Evolutionary conservation across 805 yeast species (phyloP), one percentile per base, ranked within the genome.

Genomic region (Saccharomycopsis sp.): DNA sequence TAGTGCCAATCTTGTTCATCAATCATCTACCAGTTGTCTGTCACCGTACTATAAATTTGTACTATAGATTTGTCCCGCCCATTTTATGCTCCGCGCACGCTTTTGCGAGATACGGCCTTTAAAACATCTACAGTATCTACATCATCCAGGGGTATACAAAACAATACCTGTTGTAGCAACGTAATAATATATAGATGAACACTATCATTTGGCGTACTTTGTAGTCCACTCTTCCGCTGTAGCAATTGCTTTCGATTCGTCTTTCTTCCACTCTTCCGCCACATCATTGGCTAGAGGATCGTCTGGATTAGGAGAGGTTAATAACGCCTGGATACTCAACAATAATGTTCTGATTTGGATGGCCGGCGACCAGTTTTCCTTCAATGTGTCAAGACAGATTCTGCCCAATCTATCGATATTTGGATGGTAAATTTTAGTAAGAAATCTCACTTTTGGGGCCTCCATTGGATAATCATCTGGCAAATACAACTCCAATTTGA

Each of bases 381-480:
- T 94, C 69, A 94, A 78, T 49, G 94, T 97, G 70, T 94, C 98
- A 55, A 94, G 79, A 74, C 99, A 94, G 66, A 94, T 93, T 64
- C 99, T 80, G 7, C 99, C 99, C 63, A 94, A 77, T 70, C 94
- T 82, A 70, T 94, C 99, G 65, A 94, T 94, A 72, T 94, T 94
- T 50, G 97, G 99, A 69, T 94, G 99, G 71, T 94, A 94, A 25
- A 94, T 92, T 71, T 86, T 89, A 34, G 99, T 94, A 63, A 94
- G 74, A 67, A 94, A 94, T 59, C 99, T 80, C 56, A 94, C 96
- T 70, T 91, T 92, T 55, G 99, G 99, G 0, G 99, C 96, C 67
- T 89, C 90, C 97, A 93, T 87, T 12, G 99, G 99, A 71, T 94
- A 94, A 69, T 94, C 99, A 68, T 94, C 97, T 1, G 99, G 98